phyloP scores from a whole-genome alignment of 345 rosid species.

The Populus deltoides region DNA sequence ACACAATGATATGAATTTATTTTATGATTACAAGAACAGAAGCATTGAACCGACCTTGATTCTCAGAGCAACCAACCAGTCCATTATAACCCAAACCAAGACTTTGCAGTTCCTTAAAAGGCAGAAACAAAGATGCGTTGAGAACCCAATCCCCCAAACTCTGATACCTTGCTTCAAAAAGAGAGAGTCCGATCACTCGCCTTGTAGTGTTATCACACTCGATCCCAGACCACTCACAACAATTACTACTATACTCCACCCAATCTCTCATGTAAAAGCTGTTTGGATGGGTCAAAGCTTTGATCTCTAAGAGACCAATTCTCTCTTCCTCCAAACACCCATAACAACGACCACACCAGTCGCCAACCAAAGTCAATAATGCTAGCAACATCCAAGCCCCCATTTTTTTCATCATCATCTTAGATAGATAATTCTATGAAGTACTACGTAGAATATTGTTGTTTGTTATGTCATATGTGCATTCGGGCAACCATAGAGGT shows the following conservation, averaged over 20 bases:
- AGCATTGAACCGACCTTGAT: background rate
- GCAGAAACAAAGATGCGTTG: conserved; percentile 1
- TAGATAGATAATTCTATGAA: too few species aligned
- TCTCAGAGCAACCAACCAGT: background rate
- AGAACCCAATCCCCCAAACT: background rate
- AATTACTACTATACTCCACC: background rate
- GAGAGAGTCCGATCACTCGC: background rate
- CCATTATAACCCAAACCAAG: fast-evolving
- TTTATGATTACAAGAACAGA: too few species aligned
- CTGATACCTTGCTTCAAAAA: fast-evolving
- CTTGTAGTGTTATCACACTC: background rate
- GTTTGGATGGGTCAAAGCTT: background rate
- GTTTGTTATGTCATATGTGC: too few species aligned
- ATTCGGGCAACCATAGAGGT: too few species aligned
- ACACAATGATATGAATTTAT: too few species aligned
- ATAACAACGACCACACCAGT: too few species aligned
- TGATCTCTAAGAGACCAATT: conserved; percentile 1
- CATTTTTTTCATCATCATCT: too few species aligned
- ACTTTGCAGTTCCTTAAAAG: background rate
- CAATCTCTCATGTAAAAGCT: background rate
- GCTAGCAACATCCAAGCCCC: too few species aligned
- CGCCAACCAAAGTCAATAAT: too few species aligned
- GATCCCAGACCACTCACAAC: conserved; percentile 2
- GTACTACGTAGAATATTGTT: too few species aligned
- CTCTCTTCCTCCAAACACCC: too few species aligned